Percentiles rank a stretch among this genome's conserved stretches.
These are phyloP conservation scores for Xylariaceae sp. DNA, from an alignment of 2,329 filamentous ascomycete genomes.

Conservation along the genomic window DNA sequence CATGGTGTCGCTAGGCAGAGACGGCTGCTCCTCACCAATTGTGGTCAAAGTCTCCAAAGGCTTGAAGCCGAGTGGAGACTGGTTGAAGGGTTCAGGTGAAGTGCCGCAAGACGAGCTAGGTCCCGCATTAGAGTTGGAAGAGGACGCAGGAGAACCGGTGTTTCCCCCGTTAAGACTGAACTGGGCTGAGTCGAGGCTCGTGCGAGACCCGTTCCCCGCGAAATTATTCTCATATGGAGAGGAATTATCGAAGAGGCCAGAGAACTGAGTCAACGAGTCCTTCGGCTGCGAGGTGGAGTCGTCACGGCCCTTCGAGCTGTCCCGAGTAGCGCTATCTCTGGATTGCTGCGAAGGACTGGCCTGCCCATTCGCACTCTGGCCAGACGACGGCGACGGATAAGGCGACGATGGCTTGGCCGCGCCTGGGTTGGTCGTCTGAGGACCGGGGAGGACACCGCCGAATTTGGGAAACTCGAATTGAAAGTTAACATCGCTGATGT, in stretches of 20 bases:
- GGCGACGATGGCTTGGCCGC: slow-evolving; percentile 12
- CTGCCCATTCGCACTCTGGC: slow-evolving; percentile 23
- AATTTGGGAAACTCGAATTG: slow-evolving; percentile 96
- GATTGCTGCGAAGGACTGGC: slow-evolving; percentile 27
- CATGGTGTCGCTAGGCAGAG: slow-evolving; percentile 30
- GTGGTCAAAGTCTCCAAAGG: slow-evolving; percentile 55
- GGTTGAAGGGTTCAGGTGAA: slow-evolving; percentile 67
- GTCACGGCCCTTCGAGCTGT: slow-evolving; percentile 27
- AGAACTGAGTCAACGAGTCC: slow-evolving; percentile 47
- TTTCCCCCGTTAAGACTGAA: slow-evolving; percentile 43
- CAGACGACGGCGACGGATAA: slow-evolving; percentile 19
- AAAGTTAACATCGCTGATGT: slow-evolving; percentile 70
- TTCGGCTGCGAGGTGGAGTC: slow-evolving; percentile 31
- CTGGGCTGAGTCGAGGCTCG: slow-evolving; percentile 43
- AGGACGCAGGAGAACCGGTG: slow-evolving; percentile 57
- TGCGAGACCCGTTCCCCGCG: slow-evolving; percentile 37
- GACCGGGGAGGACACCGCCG: slow-evolving; percentile 60
- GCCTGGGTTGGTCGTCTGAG: slow-evolving; percentile 15
- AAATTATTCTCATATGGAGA: slow-evolving; percentile 36
- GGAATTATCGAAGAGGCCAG: slow-evolving; percentile 45
- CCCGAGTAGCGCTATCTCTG: slow-evolving; percentile 25
- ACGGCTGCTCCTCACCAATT: slow-evolving; percentile 57
- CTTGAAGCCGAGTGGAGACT: slow-evolving; percentile 62
- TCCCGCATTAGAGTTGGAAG: slow-evolving; percentile 52
- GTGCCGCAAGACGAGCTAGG: slow-evolving; percentile 64